Base-by-base conservation (phyloP, 2,329 filamentous ascomycete species). In the Cercospora sesami region DNA sequence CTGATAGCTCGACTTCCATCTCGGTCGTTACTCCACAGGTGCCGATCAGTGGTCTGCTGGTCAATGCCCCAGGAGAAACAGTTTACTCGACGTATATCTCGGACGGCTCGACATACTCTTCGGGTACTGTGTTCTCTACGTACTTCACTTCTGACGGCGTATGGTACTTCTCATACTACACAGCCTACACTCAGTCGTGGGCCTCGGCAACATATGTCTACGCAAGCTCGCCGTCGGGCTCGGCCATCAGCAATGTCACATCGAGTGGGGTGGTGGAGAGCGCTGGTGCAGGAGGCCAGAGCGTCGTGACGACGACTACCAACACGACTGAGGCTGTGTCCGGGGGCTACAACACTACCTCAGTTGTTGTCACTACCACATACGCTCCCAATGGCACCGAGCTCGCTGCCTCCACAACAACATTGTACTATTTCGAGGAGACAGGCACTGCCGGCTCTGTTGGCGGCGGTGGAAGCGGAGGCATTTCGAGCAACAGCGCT, bases 131-230 rank as follows among this genome's bases (percentile, higher is more conserved):
- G 5, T 78, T 70, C 64, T 76, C 75, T 7, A 77, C 75, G 10
- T 75, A 73, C 64, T 68, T 66, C 60, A 72, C 68, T 16, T 31
- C 60, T 16, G 70, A 72, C 58, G 73, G 74, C 12, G 64, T 63
- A n/a, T 78, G 77, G 76, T 77, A 75, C 65, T 71, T 60, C 23
- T 62, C 73, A 7, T 78, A 76, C 66, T 78, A 72, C 63, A 75
- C 71, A 12, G 65, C 75, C 4, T 78, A 67, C 59, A 74, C 70
- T 9, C 63, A 72, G 12, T 72, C 72, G 16, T 78, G 76, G 75
- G 65, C 73, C 7, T 71, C 75, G 5, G 72, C 74, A 5, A 74
- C 76, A 1, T 76, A 75, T 1, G 71, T 75, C 9, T 75, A 74
- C 28, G n/a, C n/a, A n/a, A n/a, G n/a, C n/a, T n/a, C n/a, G n/a